Base-by-base conservation (phyloP, 1,284 basidiomycete species). In the Cutaneotrichosporon arboriforme region DNA sequence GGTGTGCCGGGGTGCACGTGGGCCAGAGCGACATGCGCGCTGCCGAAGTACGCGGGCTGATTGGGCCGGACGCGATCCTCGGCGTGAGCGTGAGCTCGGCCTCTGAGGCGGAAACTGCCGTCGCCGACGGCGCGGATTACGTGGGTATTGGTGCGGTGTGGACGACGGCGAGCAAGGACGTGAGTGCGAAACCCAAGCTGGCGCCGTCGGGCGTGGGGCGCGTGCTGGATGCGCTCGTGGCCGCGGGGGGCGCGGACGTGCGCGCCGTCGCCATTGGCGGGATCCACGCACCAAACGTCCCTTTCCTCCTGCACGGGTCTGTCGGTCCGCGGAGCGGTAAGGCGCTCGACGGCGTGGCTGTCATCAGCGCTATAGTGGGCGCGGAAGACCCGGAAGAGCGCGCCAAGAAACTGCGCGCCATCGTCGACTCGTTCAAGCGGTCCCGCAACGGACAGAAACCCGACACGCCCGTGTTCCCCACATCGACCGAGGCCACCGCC, bases 11-110 rank as follows among this genome's bases (percentile, higher is more conserved):
- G 5, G 83, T 97, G 10, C 93, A 97, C 67, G 78, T 97, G 46
- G 93, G 93, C 4, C 93, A 97, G 76, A 83, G 83, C 0, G 93
- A 97, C 70, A 88, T 93, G 80, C 84, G 88, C 2, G 78, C 90
- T 1, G 61, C 77, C 2, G 67, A 84, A 23, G 91, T 88, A 0
- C 83, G 88, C 31, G 67, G 69, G 15, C 77, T 93, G 5, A 78
- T 97, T 0, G 89, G 89, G 0, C 67, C 79, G 1, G 81, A 81
- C 17, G 78, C 85, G 0, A 80, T 96, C 58, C 83, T 97, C 39
- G 93, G 93, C 1, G 80, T 92, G 15, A 88, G 86, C 17, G 88
- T 88, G 63, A 84, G 86, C 61, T 86, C 81, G 10, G 59, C 80
- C n/a, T 78, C 81, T 31, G 83, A 92, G 52, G 83, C 85, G 21